phyloP scores from a whole-genome alignment of 371 early-diverging fungal genomes.

The Lichtheimia hyalospora region DNA sequence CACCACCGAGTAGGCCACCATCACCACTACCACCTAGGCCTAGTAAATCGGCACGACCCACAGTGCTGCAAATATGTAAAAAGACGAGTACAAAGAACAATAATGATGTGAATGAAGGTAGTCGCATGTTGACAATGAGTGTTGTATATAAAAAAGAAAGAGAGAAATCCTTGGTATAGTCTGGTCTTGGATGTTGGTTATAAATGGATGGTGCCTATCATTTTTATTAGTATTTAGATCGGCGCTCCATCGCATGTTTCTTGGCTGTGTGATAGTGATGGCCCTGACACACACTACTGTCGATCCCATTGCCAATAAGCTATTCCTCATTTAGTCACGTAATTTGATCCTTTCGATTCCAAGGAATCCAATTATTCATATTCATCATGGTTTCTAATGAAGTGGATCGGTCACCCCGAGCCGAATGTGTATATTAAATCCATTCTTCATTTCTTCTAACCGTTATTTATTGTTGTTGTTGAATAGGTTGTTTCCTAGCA shows the following conservation, averaged over 20 bases:
- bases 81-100: neutral
- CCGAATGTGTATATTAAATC: neutral
- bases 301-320: neutral
- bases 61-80: neutral
- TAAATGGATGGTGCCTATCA: neutral
- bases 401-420: neutral
- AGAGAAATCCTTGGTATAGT: neutral
- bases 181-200: neutral
- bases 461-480: neutral
- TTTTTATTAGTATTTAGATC: too few species aligned
- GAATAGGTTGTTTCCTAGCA: neutral
- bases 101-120: slow-evolving; percentile 1
- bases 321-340: neutral
- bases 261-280: too few species aligned
- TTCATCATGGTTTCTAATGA: too few species aligned
- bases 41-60: neutral
- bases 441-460: neutral
- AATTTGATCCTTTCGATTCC: neutral
- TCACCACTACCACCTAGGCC: neutral
- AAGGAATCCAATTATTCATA: neutral
- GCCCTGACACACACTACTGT: neutral
- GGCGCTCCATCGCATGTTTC: too few species aligned
- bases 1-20: neutral
- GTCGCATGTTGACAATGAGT: slow-evolving; percentile 4
- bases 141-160: neutral